phyloP scores from a whole-genome alignment of 106 monocot genomes.

The Platanthera zijinensis region DNA sequence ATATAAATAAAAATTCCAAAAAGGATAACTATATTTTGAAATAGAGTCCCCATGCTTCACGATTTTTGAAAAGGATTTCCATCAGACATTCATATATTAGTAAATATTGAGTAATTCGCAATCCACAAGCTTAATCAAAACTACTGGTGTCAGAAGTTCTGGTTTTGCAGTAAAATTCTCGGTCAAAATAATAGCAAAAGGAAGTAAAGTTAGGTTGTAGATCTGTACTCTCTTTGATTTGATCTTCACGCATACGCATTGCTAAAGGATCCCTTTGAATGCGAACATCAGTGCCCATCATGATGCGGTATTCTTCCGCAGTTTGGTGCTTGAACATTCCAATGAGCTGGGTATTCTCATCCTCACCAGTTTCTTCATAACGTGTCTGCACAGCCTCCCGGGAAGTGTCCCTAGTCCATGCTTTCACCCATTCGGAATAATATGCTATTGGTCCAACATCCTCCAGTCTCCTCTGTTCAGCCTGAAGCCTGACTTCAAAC shows the following conservation, averaged over 20 bases:
- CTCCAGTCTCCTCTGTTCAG: conserved; percentile 63
- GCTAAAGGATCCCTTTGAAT: conserved; percentile 78
- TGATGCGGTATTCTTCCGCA: conserved; percentile 88
- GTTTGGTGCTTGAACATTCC: conserved; percentile 93
- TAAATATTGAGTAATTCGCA: not conserved
- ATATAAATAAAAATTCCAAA: too few species aligned
- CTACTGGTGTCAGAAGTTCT: not conserved
- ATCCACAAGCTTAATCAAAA: not conserved
- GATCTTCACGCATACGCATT: conserved; percentile 89
- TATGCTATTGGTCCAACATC: conserved; percentile 86
- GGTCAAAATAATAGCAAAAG: not conserved
- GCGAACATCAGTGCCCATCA: conserved; percentile 94
- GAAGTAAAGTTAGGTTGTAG: not conserved
- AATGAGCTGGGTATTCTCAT: conserved; percentile 81
- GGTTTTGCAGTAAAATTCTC: not conserved
- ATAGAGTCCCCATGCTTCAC: too few species aligned
- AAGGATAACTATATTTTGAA: too few species aligned
- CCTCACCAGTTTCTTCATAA: conserved; percentile 88
- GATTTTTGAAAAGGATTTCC: too few species aligned
- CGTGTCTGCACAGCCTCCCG: conserved; percentile 76
- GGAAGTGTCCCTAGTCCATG: conserved; percentile 79
- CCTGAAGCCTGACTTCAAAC: conserved; percentile 47
- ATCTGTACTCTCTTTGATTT: conserved; percentile 84
- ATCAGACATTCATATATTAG: too few species aligned
- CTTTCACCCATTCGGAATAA: conserved; percentile 98